A percentile compares a stretch with the other conserved stretches of the same genome.
Evolutionary conservation across 345 rosid species (phyloP).

Genomic region (Conringia planisiliqua): DNA sequence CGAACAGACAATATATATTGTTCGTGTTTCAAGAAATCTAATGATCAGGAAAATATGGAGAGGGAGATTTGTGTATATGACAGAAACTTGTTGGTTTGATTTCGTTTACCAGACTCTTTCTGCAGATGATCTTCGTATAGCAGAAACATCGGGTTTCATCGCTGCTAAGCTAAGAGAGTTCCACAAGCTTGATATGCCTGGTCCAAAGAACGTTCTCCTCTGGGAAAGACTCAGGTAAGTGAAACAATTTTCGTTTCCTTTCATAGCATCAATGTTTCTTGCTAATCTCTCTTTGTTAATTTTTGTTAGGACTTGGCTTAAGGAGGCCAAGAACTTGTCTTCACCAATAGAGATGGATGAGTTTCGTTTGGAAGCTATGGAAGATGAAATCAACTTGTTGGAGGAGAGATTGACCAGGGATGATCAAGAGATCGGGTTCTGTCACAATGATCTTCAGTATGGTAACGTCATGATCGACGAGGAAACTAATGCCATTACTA

Average conservation of each 20-base stretch:
- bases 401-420: conserved; percentile 48
- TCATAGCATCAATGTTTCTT: not conserved
- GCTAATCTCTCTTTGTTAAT: not conserved
- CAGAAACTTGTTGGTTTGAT: conserved; percentile 17
- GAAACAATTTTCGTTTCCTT: not conserved
- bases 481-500: conserved; percentile 61
- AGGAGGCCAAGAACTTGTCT: conserved; percentile 53
- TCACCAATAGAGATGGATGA: conserved; percentile 46
- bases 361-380: conserved; percentile 52
- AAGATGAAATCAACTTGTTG: conserved; percentile 53
- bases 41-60: not conserved
- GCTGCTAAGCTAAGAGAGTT: conserved; percentile 84
- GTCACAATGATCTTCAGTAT: conserved; percentile 96
- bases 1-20: too few relatives aligned
- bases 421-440: conserved; percentile 67
- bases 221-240: conserved; percentile 80
- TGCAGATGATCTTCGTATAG: conserved; percentile 73
- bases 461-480: conserved; percentile 98
- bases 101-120: conserved; percentile 70
- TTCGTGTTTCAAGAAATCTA: conserved; percentile 14
- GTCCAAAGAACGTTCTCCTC: conserved; percentile 48
- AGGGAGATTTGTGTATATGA: conserved; percentile 25
- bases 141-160: conserved; percentile 57
- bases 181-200: conserved; percentile 82
- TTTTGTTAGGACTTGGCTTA: conserved; percentile 52